Percentiles rank a stretch among this genome's conserved stretches.
These are phyloP conservation scores for Quercus gilva DNA, from an alignment of 306 rosid genomes.

Conservation along the genomic window DNA sequence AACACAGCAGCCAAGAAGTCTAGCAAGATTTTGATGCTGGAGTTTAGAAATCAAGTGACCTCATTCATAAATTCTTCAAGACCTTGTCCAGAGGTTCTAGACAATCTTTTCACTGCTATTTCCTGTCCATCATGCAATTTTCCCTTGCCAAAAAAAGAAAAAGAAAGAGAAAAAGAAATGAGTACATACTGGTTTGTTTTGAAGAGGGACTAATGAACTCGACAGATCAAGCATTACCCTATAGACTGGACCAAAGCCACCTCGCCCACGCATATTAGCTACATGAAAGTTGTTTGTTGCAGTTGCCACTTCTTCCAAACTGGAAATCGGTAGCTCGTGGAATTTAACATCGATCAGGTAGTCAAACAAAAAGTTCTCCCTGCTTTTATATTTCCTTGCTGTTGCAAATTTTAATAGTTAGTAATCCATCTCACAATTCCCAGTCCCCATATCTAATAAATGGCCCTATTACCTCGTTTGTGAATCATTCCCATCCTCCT, in stretches of 20 bases:
- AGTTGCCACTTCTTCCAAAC: background rate
- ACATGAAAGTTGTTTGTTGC: conserved; percentile 7
- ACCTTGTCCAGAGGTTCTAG: conserved; percentile 39
- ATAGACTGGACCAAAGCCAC: conserved; percentile 16
- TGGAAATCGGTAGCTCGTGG: background rate
- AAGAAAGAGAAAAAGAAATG: background rate
- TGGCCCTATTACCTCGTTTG: background rate
- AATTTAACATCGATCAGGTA: background rate
- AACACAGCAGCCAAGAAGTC: conserved; percentile 8
- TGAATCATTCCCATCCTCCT: background rate
- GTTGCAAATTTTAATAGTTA: background rate
- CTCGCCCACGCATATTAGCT: background rate
- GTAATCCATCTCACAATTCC: background rate
- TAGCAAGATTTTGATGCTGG: conserved; percentile 16
- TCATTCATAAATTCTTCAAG: conserved; percentile 40
- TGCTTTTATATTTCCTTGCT: background rate
- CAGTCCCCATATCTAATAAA: too few relatives aligned
- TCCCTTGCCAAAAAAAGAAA: conserved; percentile 17
- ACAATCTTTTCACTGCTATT: conserved; percentile 48
- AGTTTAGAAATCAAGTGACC: conserved; percentile 1
- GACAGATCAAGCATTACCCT: background rate
- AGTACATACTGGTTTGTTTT: too few relatives aligned
- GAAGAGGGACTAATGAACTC: background rate
- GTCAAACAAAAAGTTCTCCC: background rate
- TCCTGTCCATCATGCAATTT: conserved; percentile 29